phyloP scores from a whole-genome alignment of 805 yeast species.

The Teunomyces stri region DNA sequence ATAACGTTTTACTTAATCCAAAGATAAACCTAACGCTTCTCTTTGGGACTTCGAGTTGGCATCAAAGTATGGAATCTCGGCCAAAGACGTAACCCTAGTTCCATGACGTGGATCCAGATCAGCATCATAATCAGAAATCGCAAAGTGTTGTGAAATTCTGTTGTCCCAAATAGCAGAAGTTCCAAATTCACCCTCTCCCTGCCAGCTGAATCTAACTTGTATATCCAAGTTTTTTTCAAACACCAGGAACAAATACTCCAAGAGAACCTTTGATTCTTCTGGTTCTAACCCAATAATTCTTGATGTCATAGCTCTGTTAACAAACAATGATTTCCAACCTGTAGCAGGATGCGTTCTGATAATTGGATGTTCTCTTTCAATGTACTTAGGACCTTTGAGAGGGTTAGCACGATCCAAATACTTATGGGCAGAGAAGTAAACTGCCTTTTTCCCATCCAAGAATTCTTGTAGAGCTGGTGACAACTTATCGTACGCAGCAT shows the following conservation, averaged over 20 bases:
- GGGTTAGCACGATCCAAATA: constrained; percentile 45
- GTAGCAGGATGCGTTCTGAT: constrained; percentile 66
- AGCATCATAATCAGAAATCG: constrained; percentile 19
- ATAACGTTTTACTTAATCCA: constrained; percentile 9
- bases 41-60: constrained; percentile 50
- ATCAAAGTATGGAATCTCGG: constrained; percentile 51
- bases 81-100: constrained; percentile 45
- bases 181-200: constrained; percentile 38
- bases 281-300: constrained; percentile 53
- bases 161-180: constrained; percentile 24
- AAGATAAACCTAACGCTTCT: constrained; percentile 43
- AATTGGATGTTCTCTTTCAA: constrained; percentile 58
- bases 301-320: constrained; percentile 50
- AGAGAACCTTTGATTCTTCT: constrained; percentile 48
- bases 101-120: constrained; percentile 11
- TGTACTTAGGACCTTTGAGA: constrained; percentile 44
- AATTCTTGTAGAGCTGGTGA: constrained; percentile 48
- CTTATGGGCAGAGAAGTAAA: constrained; percentile 41
- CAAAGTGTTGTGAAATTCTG: constrained; percentile 12
- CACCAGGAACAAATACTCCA: constrained; percentile 45
- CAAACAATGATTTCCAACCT: constrained; percentile 58
- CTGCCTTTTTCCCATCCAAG: constrained; percentile 45
- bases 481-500: constrained; percentile 52
- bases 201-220: constrained; percentile 56
- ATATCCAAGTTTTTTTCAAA: constrained; percentile 53